Base-by-base conservation (phyloP, 495 filamentous ascomycete genomes). In the Talaromyces nanjingensis region DNA sequence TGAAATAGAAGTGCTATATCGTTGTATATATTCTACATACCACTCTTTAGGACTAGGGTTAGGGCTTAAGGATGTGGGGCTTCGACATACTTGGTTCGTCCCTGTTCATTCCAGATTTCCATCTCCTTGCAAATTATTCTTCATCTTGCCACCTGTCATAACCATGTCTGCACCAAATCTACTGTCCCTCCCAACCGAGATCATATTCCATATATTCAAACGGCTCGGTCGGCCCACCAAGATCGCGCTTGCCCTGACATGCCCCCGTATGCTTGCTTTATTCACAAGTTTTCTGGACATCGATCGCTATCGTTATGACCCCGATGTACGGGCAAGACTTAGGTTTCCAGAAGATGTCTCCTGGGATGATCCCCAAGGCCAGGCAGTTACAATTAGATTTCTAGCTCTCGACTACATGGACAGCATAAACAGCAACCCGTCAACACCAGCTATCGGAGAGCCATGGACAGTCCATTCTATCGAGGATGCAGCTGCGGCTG, bases 291-390 rank as follows among this genome's bases (percentile, higher is more conserved):
- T 59, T 22, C 22, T 59, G 5, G 12, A 59, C 56, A 59, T 59
- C 29, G 56, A 59, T 1, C 56, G 56, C 25, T 39, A 59, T 14
- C 56, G 56, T 5, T 1, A 37, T 37, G 56, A 59, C 27, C 56
- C 29, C 22, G 24, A 59, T 37, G 56, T 16, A 34, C n/a, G 33
- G 29, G 7, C 3, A 59, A 59, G 22, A 6, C 56, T 59, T 59
- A 3, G 29, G 1, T 34, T 59, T 37, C 27, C 56, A 59, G 29
- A 29, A 59, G 8, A 18, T 8, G 11, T 59, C 56, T 59, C 29
- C 25, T 59, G 56, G 56, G 56, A 59, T 59, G 56, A 59, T 29
- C 29, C 56, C 6, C 56, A 59, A 33, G 29, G 56, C 56, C 25
- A 34, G 56, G 29, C 29, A 31, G 6, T 4, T 12, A 59, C 9